Evolutionary conservation across 2,329 filamentous ascomycete species (phyloP), one percentile per base, ranked within the genome.

Genomic region (Sporothrix variecibatus): DNA sequence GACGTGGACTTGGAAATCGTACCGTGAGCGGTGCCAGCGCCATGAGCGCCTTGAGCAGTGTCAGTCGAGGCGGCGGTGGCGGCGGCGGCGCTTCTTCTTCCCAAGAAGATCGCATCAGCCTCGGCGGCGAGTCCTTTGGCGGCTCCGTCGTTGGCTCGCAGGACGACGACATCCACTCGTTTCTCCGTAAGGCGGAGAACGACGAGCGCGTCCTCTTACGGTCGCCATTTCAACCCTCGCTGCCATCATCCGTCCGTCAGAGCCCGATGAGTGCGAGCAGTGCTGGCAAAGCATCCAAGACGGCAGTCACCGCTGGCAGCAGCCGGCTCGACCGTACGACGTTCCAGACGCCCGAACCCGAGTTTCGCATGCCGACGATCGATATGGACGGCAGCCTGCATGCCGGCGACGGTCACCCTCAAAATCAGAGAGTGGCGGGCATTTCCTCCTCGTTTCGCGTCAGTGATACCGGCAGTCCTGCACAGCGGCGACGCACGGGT

Each of bases 141-240:
- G 80, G 81, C 74, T 85, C 83, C 77, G 80, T 85, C 51, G 81
- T 78, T 17, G 80, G 78, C n/a, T 89, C 88, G 0, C 87, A 89
- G 77, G 88, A 89, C 73, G 81, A 83, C 78, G 88, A 86, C 79
- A 85, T 89, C 75, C 83, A 86, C 73, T 85, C 86, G 78, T 89
- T 89, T 74, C 81, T 85, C 65, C 84, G 82, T 74, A 84, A 84
- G 74, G 87, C 86, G 72, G 86, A 88, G 67, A 87, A 89, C 77
- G 87, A 90, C 77, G 87, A 89, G 65, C 84, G 86, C 73, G 84
- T 88, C 46, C 87, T 90, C 70, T 79, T 88, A 53, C 83, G 87
- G 28, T 84, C 87, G 38, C 87, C 87, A 0, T 90, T 90, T 67
- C 86, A 85, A 20, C 88, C 88, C 0, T 89, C 87, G 11, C 78